A percentile compares a stretch with the other conserved stretches of the same genome.
Conservation (phyloP, 2,329 filamentous ascomycete species). For the Helotiales sp. region DNA sequence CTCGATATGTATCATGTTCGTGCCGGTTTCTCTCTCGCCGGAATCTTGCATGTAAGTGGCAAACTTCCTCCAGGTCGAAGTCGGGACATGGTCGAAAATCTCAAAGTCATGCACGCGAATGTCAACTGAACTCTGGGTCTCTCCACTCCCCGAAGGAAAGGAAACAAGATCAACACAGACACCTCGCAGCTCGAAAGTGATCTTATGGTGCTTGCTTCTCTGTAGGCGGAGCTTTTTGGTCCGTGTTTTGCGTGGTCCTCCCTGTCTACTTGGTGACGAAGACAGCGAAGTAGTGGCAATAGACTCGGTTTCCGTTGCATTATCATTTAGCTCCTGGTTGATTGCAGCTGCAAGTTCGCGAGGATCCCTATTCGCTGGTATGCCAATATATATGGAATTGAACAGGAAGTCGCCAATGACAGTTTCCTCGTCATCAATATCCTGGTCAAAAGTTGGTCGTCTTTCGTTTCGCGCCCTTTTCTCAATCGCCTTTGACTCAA, state of each 20-base stretch:
- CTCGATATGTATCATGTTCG: slow-evolving; percentile 89
- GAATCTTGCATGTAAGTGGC: slow-evolving; percentile 89
- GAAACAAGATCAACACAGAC: slow-evolving; percentile 81
- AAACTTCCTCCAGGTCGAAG: slow-evolving; percentile 98
- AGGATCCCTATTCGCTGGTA: slow-evolving; percentile 85
- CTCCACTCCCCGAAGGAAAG: slow-evolving; percentile 76
- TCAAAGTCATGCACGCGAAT: slow-evolving; percentile 82
- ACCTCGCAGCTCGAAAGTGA: slow-evolving; percentile 89
- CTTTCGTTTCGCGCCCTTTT: slow-evolving; percentile 65
- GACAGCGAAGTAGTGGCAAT: slow-evolving; percentile 77
- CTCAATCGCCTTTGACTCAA: slow-evolving; percentile 83
- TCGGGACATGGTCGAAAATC: slow-evolving; percentile 91
- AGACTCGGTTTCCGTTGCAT: slow-evolving; percentile 86
- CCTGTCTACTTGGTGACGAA: slow-evolving; percentile 58
- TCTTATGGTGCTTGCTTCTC: slow-evolving; percentile 90
- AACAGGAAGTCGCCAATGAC: slow-evolving; percentile 95
- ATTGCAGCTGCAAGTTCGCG: slow-evolving; percentile 81
- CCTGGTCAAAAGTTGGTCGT: slow-evolving; percentile 61
- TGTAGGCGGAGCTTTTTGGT: slow-evolving; percentile 72
- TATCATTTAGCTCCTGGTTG: slow-evolving; percentile 86
- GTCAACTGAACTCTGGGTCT: slow-evolving; percentile 88
- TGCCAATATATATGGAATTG: slow-evolving; percentile 97
- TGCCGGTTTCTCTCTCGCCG: slow-evolving; percentile 82
- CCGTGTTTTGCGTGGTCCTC: slow-evolving; percentile 44
- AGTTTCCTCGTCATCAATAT: slow-evolving; percentile 79